Conservation (phyloP, 2,329 filamentous ascomycete genomes). For the Penicillium janthinellum region DNA sequence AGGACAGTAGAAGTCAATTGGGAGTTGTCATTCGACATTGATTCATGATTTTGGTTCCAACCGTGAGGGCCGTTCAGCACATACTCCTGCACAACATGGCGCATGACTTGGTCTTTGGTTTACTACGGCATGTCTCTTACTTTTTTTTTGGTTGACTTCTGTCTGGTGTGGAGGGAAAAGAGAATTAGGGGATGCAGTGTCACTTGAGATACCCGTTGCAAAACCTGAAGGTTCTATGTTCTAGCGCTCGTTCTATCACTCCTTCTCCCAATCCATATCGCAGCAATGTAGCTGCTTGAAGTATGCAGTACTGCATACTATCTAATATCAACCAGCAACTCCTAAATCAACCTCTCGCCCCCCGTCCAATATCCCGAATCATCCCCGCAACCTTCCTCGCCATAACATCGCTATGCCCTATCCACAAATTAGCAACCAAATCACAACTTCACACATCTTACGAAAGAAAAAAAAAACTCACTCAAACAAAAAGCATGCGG, state of each 20-base stretch:
- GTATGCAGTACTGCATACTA: background rate
- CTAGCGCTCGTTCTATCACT: background rate
- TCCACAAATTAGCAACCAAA: background rate
- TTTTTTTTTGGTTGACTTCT: background rate
- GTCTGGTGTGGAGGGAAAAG: background rate
- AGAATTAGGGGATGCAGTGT: slow-evolving; percentile 7
- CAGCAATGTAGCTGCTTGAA: background rate
- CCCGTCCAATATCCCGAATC: slow-evolving; percentile 46
- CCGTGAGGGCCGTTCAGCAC: background rate
- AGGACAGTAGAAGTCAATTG: slow-evolving; percentile 10
- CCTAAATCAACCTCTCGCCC: background rate
- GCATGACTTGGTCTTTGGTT: slow-evolving; percentile 14
- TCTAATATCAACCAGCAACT: background rate
- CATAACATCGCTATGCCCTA: slow-evolving; percentile 50
- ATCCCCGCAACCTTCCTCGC: slow-evolving; percentile 55
- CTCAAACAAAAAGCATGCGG: slow-evolving; percentile 63
- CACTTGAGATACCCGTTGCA: slow-evolving; percentile 29
- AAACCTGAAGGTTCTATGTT: background rate
- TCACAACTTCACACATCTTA: background rate
- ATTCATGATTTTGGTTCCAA: background rate
- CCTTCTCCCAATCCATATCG: background rate
- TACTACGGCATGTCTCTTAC: slow-evolving; percentile 1
- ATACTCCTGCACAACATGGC: slow-evolving; percentile 8
- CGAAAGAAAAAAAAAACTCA: slow-evolving; percentile 33
- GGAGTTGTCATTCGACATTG: background rate